phyloP scores from a whole-genome alignment of 1,284 basidiomycete genomes.

The Fereydounia khargensis region DNA sequence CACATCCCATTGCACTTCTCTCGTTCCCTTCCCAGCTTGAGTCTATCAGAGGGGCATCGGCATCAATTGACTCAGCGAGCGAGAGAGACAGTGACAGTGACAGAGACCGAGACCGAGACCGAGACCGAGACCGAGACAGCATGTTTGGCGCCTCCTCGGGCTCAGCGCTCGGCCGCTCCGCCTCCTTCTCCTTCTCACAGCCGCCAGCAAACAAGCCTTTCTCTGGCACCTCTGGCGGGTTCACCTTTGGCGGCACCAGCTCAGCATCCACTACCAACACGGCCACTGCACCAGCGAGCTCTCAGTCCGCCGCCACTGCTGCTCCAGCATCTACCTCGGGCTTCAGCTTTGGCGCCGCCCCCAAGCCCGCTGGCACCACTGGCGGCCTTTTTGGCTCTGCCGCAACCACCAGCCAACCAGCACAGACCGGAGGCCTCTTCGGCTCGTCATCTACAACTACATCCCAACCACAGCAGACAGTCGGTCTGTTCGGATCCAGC shows the following conservation, averaged over 20 bases:
- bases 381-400: conserved; percentile 3
- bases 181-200: conserved; percentile 35
- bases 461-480: neutral
- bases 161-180: conserved; percentile 24
- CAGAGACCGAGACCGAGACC: too few species aligned
- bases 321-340: conserved; percentile 15
- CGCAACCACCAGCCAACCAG: neutral
- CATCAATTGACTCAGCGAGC: too few species aligned
- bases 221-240: conserved; percentile 27
- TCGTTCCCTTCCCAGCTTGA: too few species aligned
- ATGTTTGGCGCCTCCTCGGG: conserved; percentile 29
- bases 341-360: conserved; percentile 25
- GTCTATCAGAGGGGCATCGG: too few species aligned
- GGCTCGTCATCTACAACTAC: conserved; percentile 3
- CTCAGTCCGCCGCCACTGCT: conserved; percentile 2
- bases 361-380: conserved; percentile 9
- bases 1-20: too few species aligned
- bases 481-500: conserved; percentile 2
- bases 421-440: conserved; percentile 17
- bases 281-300: conserved; percentile 6
- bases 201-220: conserved; percentile 32
- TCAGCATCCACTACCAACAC: conserved; percentile 1
- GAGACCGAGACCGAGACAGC: neutral
- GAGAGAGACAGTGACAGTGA: too few species aligned
- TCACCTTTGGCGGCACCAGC: conserved; percentile 18